Conservation (phyloP, 768 basidiomycete species). For the Nidularia pulvinata region DNA sequence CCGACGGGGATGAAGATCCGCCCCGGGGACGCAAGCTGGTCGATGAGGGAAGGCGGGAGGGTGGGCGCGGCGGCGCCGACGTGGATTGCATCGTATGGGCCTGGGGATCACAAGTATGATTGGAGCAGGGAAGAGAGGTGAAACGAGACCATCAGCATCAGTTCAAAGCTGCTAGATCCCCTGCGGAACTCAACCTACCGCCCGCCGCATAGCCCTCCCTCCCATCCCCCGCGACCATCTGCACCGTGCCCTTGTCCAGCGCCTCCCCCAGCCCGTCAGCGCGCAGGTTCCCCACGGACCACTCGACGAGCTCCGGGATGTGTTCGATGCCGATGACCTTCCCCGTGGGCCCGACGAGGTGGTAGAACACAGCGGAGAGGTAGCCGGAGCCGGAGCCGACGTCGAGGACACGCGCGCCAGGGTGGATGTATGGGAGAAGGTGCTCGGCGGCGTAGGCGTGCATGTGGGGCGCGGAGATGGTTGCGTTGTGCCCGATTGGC, state of each 20-base stretch:
- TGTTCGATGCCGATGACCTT: slow-evolving; percentile 92
- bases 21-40: slow-evolving; percentile 76
- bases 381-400: slow-evolving; percentile 92
- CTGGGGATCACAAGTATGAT: slow-evolving; percentile 21
- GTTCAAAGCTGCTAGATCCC: too few relatives aligned
- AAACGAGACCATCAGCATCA: too few relatives aligned
- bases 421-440: slow-evolving; percentile 68
- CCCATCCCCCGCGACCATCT: slow-evolving; percentile 78
- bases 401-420: slow-evolving; percentile 81
- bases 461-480: slow-evolving; percentile 98
- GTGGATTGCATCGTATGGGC: slow-evolving; percentile 84
- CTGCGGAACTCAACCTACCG: slow-evolving; percentile 22
- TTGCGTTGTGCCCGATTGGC: slow-evolving; percentile 81
- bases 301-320: slow-evolving; percentile 72
- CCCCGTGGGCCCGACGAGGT: slow-evolving; percentile 57
- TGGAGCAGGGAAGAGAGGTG: background rate
- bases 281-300: slow-evolving; percentile 67
- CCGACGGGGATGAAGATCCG: slow-evolving; percentile 96
- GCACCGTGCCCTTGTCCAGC: slow-evolving; percentile 53
- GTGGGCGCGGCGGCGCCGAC: slow-evolving; percentile 90
- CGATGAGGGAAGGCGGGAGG: slow-evolving; percentile 69
- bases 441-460: slow-evolving; percentile 87
- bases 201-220: slow-evolving; percentile 53
- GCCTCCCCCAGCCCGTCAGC: slow-evolving; percentile 61
- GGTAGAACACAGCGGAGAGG: slow-evolving; percentile 78